A percentile compares a stretch with the other conserved stretches of the same genome.
phyloP scores from a whole-genome alignment of 768 basidiomycete species.

The Coprinopsis marcescibilis region DNA sequence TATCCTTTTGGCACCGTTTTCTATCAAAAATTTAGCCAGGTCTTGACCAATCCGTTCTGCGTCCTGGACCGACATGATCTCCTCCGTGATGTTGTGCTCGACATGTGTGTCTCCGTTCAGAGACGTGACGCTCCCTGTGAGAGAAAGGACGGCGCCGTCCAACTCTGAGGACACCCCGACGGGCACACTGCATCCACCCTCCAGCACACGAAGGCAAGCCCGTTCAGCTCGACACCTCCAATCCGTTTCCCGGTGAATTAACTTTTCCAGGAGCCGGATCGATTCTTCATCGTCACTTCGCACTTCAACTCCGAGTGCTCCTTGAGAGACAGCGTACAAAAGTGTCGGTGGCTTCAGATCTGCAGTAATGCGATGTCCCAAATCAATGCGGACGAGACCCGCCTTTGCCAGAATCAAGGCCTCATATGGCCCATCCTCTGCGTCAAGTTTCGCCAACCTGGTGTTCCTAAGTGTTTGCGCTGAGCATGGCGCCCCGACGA shows the following conservation, averaged over 20 bases:
- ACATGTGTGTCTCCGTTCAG: conserved; percentile 72
- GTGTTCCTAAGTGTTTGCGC: conserved; percentile 56
- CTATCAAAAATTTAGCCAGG: conserved; percentile 60
- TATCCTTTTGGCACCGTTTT: conserved; percentile 70
- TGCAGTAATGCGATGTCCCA: conserved; percentile 67
- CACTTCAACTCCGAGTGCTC: conserved; percentile 85
- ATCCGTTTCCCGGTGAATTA: conserved; percentile 74
- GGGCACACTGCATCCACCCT: conserved; percentile 97
- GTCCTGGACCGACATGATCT: conserved; percentile 46
- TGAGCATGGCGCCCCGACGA: background rate
- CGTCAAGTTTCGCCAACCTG: conserved; percentile 87
- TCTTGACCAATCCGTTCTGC: conserved; percentile 64
- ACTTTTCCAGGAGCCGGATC: conserved; percentile 52
- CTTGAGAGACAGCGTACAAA: conserved; percentile 91
- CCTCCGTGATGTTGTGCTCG: conserved; percentile 50
- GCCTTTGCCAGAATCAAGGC: conserved; percentile 93
- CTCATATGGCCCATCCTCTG: conserved; percentile 68
- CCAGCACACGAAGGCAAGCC: conserved; percentile 79
- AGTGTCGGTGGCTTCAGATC: conserved; percentile 71
- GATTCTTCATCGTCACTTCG: conserved; percentile 59
- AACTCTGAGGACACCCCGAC: conserved; percentile 72
- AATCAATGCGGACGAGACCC: conserved; percentile 77
- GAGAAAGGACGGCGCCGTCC: conserved; percentile 38
- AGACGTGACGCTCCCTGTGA: conserved; percentile 83
- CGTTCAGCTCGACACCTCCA: conserved; percentile 83